Percentiles rank a stretch among this genome's conserved stretches.
phyloP scores from a whole-genome alignment of 345 rosid species.

The Populus pruinosa region DNA sequence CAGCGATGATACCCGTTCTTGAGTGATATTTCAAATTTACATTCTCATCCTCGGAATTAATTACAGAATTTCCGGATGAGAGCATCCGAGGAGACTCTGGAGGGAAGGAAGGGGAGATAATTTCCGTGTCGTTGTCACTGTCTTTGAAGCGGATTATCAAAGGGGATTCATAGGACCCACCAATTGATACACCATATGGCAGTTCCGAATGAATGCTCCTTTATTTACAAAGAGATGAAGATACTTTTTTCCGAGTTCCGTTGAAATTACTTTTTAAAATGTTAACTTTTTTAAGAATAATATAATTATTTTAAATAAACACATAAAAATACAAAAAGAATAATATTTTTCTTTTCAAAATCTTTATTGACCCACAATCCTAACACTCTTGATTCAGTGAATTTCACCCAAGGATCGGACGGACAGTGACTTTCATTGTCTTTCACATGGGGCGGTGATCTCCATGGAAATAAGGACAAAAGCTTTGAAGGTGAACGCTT shows the following conservation, averaged over 20 bases:
- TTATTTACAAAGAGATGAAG: neutral
- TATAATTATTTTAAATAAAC: no score
- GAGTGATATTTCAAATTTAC: no score
- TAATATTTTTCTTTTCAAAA: no score
- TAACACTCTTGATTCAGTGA: neutral
- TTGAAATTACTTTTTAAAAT: no score
- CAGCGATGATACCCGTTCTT: no score
- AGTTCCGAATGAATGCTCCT: slow-evolving; percentile 3
- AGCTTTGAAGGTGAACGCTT: no score
- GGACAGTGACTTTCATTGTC: neutral
- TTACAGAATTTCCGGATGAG: no score
- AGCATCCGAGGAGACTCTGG: neutral
- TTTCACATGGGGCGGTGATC: neutral
- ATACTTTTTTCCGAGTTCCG: no score
- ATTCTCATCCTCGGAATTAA: no score
- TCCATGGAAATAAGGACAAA: no score
- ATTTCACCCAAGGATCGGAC: neutral
- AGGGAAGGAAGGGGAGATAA: neutral
- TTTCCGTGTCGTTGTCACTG: neutral
- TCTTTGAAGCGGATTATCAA: neutral
- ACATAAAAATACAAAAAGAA: no score
- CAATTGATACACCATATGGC: neutral
- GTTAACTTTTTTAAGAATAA: neutral
- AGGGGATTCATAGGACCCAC: slow-evolving; percentile 19
- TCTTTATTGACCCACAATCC: no score